These are phyloP conservation scores for Trametes hirsuta DNA, from an alignment of 1,284 basidiomycete species.

Conservation along the genomic window DNA sequence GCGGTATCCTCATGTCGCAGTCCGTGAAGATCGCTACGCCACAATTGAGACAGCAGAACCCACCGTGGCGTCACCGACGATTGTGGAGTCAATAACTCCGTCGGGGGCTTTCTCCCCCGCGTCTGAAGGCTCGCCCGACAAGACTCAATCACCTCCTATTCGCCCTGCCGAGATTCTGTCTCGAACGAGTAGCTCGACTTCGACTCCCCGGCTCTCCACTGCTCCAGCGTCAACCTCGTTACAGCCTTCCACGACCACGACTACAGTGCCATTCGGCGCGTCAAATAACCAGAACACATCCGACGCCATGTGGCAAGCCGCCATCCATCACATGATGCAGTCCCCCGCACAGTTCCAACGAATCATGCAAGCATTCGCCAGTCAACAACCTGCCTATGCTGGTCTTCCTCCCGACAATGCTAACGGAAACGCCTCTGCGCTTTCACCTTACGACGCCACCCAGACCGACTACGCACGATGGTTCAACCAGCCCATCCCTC, in stretches of 20 bases:
- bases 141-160: slow-evolving; percentile 14
- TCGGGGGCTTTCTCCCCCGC: slow-evolving; percentile 34
- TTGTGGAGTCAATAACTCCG: slow-evolving; percentile 27
- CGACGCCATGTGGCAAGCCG: slow-evolving; percentile 60
- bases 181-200: slow-evolving; percentile 19
- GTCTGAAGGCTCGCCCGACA: slow-evolving; percentile 9
- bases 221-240: neutral
- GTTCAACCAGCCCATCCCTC: slow-evolving; percentile 22
- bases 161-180: slow-evolving; percentile 24
- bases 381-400: slow-evolving; percentile 36
- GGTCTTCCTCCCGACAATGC: slow-evolving; percentile 10
- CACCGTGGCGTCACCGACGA: slow-evolving; percentile 22
- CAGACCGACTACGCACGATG: slow-evolving; percentile 25
- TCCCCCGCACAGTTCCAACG: slow-evolving; percentile 73
- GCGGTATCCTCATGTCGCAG: neutral
- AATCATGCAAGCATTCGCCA: slow-evolving; percentile 60
- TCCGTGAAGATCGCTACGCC: slow-evolving; percentile 33
- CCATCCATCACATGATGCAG: slow-evolving; percentile 62
- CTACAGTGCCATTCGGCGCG: slow-evolving; percentile 23
- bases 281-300: slow-evolving; percentile 27
- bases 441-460: slow-evolving; percentile 37
- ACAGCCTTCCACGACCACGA: neutral
- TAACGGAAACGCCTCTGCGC: slow-evolving; percentile 15
- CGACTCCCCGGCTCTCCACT: slow-evolving; percentile 15
- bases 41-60: slow-evolving; percentile 37